These are phyloP conservation scores for Cadophora gregata DNA, from an alignment of 2,329 filamentous ascomycete species.

Conservation along the genomic window DNA sequence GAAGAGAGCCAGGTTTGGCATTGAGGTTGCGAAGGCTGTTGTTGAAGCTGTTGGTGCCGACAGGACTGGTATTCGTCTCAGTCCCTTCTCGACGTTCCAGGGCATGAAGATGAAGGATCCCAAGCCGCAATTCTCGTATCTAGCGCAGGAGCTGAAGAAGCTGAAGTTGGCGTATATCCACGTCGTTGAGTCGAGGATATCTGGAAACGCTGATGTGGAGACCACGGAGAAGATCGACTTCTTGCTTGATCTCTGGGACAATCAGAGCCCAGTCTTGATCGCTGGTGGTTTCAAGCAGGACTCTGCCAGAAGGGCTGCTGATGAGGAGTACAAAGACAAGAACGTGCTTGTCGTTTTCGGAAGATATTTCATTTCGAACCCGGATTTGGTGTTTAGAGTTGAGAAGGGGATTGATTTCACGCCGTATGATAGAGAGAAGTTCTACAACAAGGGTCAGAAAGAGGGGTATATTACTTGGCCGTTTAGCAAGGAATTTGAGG, in stretches of 20 bases:
- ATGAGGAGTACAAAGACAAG: conserved; percentile 44
- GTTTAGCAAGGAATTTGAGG: conserved; percentile 43
- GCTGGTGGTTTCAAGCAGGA: conserved; percentile 53
- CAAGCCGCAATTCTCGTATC: conserved; percentile 65
- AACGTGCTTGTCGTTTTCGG: conserved; percentile 51
- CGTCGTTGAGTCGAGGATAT: conserved; percentile 57
- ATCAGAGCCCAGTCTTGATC: conserved; percentile 54
- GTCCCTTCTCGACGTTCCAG: conserved; percentile 66
- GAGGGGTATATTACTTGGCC: conserved; percentile 48
- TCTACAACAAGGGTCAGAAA: conserved; percentile 44
- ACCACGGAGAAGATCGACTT: conserved; percentile 49
- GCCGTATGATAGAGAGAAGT: conserved; percentile 48
- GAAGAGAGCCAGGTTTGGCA: conserved; percentile 56
- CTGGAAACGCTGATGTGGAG: conserved; percentile 48
- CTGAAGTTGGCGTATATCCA: conserved; percentile 66
- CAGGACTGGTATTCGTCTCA: conserved; percentile 61
- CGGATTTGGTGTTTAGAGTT: conserved; percentile 52
- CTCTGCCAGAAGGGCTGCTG: conserved; percentile 48
- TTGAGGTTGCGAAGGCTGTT: conserved; percentile 60
- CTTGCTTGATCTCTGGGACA: conserved; percentile 52
- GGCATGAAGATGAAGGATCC: conserved; percentile 69
- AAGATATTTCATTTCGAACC: conserved; percentile 53
- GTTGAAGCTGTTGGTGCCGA: conserved; percentile 57
- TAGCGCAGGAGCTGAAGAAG: conserved; percentile 56
- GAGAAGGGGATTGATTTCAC: conserved; percentile 48